Percentiles rank a stretch among this genome's conserved stretches.
Conservation (phyloP, 768 basidiomycete species). For the Tricholomella constricta region DNA sequence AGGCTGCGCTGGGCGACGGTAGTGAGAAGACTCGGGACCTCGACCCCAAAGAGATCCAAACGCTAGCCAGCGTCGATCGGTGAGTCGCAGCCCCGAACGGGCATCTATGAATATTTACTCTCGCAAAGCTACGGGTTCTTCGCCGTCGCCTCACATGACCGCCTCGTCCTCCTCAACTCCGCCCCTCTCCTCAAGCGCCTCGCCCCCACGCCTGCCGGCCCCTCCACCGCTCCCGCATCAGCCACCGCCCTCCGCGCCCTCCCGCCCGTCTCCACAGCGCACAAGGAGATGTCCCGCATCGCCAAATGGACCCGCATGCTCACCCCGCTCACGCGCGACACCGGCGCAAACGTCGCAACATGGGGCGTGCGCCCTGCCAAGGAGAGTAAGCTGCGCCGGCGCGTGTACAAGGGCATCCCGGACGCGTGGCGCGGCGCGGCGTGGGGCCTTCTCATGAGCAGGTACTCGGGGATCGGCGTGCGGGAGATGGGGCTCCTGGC, state of each 20-base stretch:
- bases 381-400: constrained; percentile 65
- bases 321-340: constrained; percentile 63
- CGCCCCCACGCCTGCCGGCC: constrained; percentile 43
- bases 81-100: constrained; percentile 38
- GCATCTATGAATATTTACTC: constrained; percentile 10
- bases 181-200: constrained; percentile 64
- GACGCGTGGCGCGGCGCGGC: constrained; percentile 94
- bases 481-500: constrained; percentile 46
- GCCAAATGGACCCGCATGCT: constrained; percentile 96
- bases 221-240: constrained; percentile 46
- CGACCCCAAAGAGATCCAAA: constrained; percentile 68
- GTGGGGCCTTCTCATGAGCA: constrained; percentile 82
- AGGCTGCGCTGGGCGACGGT: constrained; percentile 55
- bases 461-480: constrained; percentile 47
- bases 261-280: constrained; percentile 46
- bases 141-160: constrained; percentile 76
- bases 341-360: constrained; percentile 71
- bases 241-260: constrained; percentile 48
- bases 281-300: constrained; percentile 77
- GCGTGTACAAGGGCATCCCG: constrained; percentile 94
- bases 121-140: constrained; percentile 88
- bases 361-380: constrained; percentile 74
- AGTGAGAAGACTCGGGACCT: constrained; percentile 68
- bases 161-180: constrained; percentile 71
- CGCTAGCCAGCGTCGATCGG: constrained; percentile 85